Conservation (phyloP, 2,329 filamentous ascomycete genomes). For the Aspergillus fructus region DNA sequence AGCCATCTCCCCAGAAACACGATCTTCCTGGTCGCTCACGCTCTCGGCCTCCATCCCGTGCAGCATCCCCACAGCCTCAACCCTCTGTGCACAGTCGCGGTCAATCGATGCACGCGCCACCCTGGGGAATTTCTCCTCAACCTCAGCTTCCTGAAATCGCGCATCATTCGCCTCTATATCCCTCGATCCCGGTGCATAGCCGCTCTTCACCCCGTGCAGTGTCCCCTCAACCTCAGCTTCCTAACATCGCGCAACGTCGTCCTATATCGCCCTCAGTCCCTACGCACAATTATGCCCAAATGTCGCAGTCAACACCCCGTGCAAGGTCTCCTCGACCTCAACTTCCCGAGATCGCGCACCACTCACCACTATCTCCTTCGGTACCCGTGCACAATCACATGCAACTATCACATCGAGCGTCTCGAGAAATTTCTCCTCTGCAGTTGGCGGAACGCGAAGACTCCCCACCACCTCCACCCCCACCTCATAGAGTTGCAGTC, state of each 20-base stretch:
- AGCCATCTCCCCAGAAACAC: constrained; percentile 14
- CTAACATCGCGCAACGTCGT: constrained; percentile 6
- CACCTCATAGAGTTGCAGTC: constrained; percentile 67
- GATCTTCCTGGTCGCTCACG: constrained; percentile 1
- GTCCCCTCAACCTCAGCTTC: constrained; percentile 14
- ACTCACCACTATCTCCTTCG: constrained; percentile 16
- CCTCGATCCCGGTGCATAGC: constrained; percentile 3
- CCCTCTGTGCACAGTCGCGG: constrained; percentile 1
- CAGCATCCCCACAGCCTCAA: constrained; percentile 6
- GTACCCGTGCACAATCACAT: constrained; percentile 17
- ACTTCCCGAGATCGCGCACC: background rate
- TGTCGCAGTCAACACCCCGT: constrained; percentile 6
- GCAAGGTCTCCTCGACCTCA: constrained; percentile 2
- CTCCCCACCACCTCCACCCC: constrained; percentile 79
- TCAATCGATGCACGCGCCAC: constrained; percentile 2
- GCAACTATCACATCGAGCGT: constrained; percentile 14
- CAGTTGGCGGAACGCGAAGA: constrained; percentile 56
- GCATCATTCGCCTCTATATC: constrained; percentile 14
- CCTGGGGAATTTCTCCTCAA: constrained; percentile 1
- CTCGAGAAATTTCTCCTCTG: constrained; percentile 27
- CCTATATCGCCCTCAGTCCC: constrained; percentile 2
- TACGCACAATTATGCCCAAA: constrained; percentile 6
- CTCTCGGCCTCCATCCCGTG: constrained; percentile 20
- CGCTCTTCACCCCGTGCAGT: constrained; percentile 19
- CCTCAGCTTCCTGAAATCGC: background rate